Conservation (phyloP, 805 yeast species). For the Hemisphaericaspora nanyangensis region DNA sequence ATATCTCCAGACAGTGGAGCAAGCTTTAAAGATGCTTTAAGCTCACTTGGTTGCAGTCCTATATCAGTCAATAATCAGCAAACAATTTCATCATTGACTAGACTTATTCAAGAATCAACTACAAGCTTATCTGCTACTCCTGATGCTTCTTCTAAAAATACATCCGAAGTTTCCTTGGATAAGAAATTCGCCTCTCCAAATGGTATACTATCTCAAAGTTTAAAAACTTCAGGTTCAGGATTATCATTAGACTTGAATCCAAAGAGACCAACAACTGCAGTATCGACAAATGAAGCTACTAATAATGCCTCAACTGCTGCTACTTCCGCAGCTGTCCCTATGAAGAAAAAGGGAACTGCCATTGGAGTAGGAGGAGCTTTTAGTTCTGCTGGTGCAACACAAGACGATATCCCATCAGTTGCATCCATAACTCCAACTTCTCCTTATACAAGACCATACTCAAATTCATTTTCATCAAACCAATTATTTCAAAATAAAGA, state of each 20-base stretch:
- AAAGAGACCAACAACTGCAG: neutral
- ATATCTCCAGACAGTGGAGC: too few relatives aligned
- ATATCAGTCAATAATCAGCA: too few relatives aligned
- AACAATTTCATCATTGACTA: slow-evolving; percentile 9
- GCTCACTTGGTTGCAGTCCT: too few relatives aligned
- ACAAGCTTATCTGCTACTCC: slow-evolving; percentile 1
- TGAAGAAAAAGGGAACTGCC: neutral
- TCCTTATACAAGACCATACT: slow-evolving; percentile 3
- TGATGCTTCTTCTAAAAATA: slow-evolving; percentile 1
- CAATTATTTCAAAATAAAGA: slow-evolving; percentile 13
- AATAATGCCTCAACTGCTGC: neutral
- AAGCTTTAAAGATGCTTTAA: too few relatives aligned
- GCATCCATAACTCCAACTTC: slow-evolving; percentile 6
- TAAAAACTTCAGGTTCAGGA: slow-evolving; percentile 1
- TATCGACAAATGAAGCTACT: neutral
- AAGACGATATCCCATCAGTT: neutral
- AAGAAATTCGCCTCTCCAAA: neutral
- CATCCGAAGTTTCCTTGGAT: slow-evolving; percentile 1
- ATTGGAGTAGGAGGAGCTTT: neutral
- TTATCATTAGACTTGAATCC: neutral
- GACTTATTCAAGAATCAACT: slow-evolving; percentile 7
- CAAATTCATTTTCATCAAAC: slow-evolving; percentile 7
- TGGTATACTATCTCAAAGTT: neutral
- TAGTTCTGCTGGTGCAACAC: slow-evolving; percentile 9
- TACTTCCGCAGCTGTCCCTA: neutral